Base-by-base conservation (phyloP, 805 yeast genomes). In the Starmerella kuoi region DNA sequence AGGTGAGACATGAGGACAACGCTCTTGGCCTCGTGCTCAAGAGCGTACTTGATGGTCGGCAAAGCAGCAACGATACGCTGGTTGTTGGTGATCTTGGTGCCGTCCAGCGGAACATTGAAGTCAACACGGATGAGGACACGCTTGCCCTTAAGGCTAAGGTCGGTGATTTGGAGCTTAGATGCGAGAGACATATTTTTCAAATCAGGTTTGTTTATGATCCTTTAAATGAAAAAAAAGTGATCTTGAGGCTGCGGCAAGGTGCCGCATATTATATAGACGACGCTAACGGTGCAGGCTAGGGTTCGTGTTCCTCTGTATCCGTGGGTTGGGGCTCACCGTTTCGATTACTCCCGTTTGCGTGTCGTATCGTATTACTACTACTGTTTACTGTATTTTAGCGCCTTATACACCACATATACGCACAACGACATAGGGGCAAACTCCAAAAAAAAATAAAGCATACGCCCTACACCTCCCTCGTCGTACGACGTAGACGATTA, bases 41-140 rank as follows among this genome's bases (percentile, higher is more conserved):
- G 70, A 41, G 88, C 96, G 66, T 88, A 91, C 69, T 93, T 67
- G 72, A 91, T 91, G 56, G 99, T 88, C 66, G 99, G 99, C 59
- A 93, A 70, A 55, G 99, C 98, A 64, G 98, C 99, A 59, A 87
- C 97, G 62, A 91, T 91, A 72, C 99, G 81, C 73, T 91, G 97
- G 74, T 91, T 93, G 78, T 93, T 91, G 72, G 99, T 93, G 74
- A 91, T 91, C 64, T 79, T 87, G 61, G 74, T 76, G 57, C 96
- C 97, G 62, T 91, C 97, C 58, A 91, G 77, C 42, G 65, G 70
- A 48, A 65, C 70, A 54, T 65, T 65, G 64, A 65, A 65, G 62
- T 65, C 69, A 47, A 93, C 98, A 72, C 99, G 83, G 75, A 91
- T 88, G 72, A 91, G 87, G 66, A 91, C 99, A 65, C 96, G 78